Evolutionary conservation across 768 basidiomycete species (phyloP).

Genomic region (Podaxis sp.): DNA sequence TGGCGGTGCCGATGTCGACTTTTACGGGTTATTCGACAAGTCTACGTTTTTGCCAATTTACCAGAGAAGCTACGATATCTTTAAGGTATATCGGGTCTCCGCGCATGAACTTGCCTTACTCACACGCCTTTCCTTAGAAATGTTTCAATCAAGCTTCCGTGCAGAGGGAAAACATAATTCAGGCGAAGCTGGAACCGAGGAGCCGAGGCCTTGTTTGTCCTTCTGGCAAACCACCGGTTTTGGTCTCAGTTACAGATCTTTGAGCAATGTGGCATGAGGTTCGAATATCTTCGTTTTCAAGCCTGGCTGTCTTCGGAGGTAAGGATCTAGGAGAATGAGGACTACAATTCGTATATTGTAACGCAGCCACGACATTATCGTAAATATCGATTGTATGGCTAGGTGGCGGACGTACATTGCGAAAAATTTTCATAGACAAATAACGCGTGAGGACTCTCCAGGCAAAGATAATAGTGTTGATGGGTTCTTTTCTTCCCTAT

Average conservation of each 20-base stretch:
- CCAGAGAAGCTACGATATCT: slow-evolving; percentile 6
- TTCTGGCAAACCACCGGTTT: not conserved
- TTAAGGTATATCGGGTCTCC: not conserved
- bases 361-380: not conserved
- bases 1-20: slow-evolving; percentile 11
- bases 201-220: not conserved
- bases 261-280: not conserved
- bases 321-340: not conserved
- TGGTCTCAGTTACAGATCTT: slow-evolving; percentile 4
- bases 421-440: too few species aligned
- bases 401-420: too few species aligned
- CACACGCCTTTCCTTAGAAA: not conserved
- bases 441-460: too few species aligned
- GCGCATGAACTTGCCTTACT: not conserved
- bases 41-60: slow-evolving; percentile 5
- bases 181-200: not conserved
- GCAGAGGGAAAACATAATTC: too few species aligned
- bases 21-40: slow-evolving; percentile 10
- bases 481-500: too few species aligned
- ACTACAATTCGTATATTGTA: not conserved
- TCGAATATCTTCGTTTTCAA: not conserved
- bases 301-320: too few species aligned
- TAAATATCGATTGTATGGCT: not conserved
- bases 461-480: too few species aligned
- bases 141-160: not conserved